phyloP scores from a whole-genome alignment of 352 stramenopile species.

The Phytophthora ohioensis region DNA sequence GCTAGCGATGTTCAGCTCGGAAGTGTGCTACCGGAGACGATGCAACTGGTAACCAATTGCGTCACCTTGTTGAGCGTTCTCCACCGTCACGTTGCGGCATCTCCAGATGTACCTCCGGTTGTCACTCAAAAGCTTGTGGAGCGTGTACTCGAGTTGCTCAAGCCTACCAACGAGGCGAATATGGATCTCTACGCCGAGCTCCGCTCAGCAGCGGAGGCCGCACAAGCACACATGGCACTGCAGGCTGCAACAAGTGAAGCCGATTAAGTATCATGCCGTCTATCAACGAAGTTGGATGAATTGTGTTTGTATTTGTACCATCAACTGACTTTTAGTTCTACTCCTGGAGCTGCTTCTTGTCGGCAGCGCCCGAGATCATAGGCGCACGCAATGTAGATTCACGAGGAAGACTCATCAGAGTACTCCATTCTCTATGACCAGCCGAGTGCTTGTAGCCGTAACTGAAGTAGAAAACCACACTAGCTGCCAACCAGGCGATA shows the following conservation, averaged over 20 bases:
- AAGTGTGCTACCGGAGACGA: conserved; percentile 48
- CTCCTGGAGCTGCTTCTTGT: conserved; percentile 56
- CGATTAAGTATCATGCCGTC: conserved; percentile 14
- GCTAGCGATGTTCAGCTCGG: conserved; percentile 9
- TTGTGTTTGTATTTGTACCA: conserved; percentile 26
- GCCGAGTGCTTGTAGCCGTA: conserved; percentile 80
- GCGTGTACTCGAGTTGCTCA: conserved; percentile 68
- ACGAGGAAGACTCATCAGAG: conserved; percentile 57
- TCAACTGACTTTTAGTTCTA: conserved; percentile 27
- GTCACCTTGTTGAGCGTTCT: conserved; percentile 69
- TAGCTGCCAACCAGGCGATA: conserved; percentile 62
- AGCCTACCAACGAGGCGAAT: conserved; percentile 61
- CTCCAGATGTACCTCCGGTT: conserved; percentile 47
- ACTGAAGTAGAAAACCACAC: conserved; percentile 76
- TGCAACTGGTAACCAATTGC: conserved; percentile 61
- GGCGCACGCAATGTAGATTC: conserved; percentile 57
- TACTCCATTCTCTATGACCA: conserved; percentile 67
- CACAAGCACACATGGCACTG: conserved; percentile 43
- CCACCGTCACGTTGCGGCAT: conserved; percentile 27
- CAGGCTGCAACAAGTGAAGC: conserved; percentile 17
- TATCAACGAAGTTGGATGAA: not conserved
- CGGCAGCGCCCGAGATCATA: conserved; percentile 50
- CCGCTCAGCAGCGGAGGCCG: conserved; percentile 37
- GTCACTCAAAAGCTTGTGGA: conserved; percentile 72
- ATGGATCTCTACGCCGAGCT: conserved; percentile 76